Evolutionary conservation across 2,329 filamentous ascomycete genomes (phyloP), one percentile per base, ranked within the genome.

Genomic region (Coniochaeta prunicola): DNA sequence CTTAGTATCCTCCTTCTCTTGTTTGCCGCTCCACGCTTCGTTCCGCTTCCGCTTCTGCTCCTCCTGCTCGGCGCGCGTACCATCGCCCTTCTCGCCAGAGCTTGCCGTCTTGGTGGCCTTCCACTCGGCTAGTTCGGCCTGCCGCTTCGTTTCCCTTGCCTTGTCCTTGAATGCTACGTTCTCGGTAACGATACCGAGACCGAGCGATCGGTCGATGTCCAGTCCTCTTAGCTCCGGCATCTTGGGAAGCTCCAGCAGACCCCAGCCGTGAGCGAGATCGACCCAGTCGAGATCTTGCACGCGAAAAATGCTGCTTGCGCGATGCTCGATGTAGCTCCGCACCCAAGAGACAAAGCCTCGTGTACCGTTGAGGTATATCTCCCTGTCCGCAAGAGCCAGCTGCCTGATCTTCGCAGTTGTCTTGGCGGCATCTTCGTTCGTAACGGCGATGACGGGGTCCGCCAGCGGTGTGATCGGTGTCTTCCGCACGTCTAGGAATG

Each of bases 321-420:
- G 86, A 68, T 97, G 94, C 67, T 94, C 96, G 69, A 85, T 89
- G 75, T 97, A 97, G 64, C 90, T 89, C 69, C 92, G 86, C 1
- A 96, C 86, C 90, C 92, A 97, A 69, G 89, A 93, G 24, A 97
- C 93, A 66, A 99, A 97, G 0, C 88, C 94, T 62, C 88, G 86
- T 69, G 96, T 91, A 0, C 89, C 92, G 68, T 96, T 94, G 71
- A 97, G 92, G 70, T 94, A 88, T 12, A 94, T 70, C 28, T 85
- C 83, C 26, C 88, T 77, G 69, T 91, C 88, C 40, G 75, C 72
- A 30, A 77, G 74, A 15, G 80, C 77, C 55, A 70, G 66, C 15
- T 63, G 59, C 17, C 71, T 67, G 50, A 74, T 66, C 34, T 63
- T 62, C 6, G 63, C 53, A 0, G 71, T 62, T 4, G 65, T 53